Evolutionary conservation across 164 flowering plant species (phyloP).

Genomic region (Tetracentron sinense): DNA sequence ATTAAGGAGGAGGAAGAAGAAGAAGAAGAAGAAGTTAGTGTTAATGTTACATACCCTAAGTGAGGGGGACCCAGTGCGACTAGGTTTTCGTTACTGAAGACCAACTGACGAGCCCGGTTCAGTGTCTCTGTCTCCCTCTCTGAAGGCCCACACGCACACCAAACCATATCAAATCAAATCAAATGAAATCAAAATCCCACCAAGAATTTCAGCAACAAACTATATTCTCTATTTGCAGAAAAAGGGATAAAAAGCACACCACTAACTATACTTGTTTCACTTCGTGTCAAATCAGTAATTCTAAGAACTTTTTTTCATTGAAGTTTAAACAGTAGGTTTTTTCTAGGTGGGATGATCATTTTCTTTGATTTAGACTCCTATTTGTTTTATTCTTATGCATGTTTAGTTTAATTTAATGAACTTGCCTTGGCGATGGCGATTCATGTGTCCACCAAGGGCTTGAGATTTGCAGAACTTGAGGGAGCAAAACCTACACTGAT

Average conservation of each 20-base stretch:
- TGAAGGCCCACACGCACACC: too few relatives aligned
- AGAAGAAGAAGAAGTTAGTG: too few relatives aligned
- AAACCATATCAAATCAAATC: slow-evolving; percentile 21
- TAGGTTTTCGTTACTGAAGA: slow-evolving; percentile 64
- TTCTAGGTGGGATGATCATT: background rate
- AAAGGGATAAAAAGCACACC: slow-evolving; percentile 14
- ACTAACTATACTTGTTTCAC: slow-evolving; percentile 9
- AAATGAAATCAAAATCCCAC: slow-evolving; percentile 31
- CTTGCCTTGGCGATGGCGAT: slow-evolving; percentile 99
- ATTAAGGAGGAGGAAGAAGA: too few relatives aligned
- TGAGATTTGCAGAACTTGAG: slow-evolving; percentile 99
- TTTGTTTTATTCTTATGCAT: background rate
- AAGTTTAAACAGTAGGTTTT: too few relatives aligned
- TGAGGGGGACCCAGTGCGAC: slow-evolving; percentile 40
- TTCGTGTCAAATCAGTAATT: background rate
- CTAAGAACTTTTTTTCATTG: background rate
- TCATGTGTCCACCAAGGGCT: slow-evolving; percentile 99
- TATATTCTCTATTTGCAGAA: slow-evolving; percentile 12
- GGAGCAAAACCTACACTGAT: slow-evolving; percentile 96
- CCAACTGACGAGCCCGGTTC: slow-evolving; percentile 92
- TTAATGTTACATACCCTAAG: slow-evolving; percentile 41
- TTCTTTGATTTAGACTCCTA: background rate
- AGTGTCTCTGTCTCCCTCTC: slow-evolving; percentile 96
- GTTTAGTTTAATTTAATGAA: background rate
- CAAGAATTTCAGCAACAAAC: slow-evolving; percentile 29